These are phyloP conservation scores for Sarcodon aspratus DNA, from an alignment of 768 basidiomycete species.

Conservation along the genomic window DNA sequence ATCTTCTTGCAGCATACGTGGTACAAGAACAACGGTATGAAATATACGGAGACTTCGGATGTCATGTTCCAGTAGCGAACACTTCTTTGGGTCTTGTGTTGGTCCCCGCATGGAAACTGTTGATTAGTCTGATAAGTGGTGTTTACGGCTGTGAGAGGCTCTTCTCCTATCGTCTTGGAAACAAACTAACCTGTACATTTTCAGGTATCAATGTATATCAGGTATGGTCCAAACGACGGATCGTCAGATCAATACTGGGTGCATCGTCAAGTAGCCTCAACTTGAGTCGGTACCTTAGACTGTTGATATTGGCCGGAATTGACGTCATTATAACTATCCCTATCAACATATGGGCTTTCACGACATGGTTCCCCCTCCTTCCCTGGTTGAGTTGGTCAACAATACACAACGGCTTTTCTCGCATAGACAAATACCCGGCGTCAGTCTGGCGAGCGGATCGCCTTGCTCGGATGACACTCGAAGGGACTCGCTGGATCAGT, in stretches of 20 bases:
- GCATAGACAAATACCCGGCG: slow-evolving; percentile 24
- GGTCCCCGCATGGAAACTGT: slow-evolving; percentile 15
- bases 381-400: slow-evolving; percentile 38
- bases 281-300: slow-evolving; percentile 30
- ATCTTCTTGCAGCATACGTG: slow-evolving; percentile 30
- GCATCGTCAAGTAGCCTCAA: slow-evolving; percentile 23
- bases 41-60: slow-evolving; percentile 46
- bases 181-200: neutral
- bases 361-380: slow-evolving; percentile 8
- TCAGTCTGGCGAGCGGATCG: slow-evolving; percentile 25
- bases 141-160: slow-evolving; percentile 20
- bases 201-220: slow-evolving; percentile 13
- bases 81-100: slow-evolving; percentile 22
- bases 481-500: slow-evolving; percentile 29
- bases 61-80: slow-evolving; percentile 30
- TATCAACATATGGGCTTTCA: slow-evolving; percentile 15
- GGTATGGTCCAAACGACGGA: slow-evolving; percentile 14
- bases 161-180: neutral
- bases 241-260: slow-evolving; percentile 13
- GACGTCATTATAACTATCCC: slow-evolving; percentile 20
- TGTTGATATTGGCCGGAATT: slow-evolving; percentile 20
- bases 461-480: slow-evolving; percentile 8
- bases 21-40: slow-evolving; percentile 55
- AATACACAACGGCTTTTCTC: slow-evolving; percentile 38
- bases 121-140: slow-evolving; percentile 14